Evolutionary conservation across 2,329 filamentous ascomycete species (phyloP).

Genomic region (Plectosphaerella plurivora): DNA sequence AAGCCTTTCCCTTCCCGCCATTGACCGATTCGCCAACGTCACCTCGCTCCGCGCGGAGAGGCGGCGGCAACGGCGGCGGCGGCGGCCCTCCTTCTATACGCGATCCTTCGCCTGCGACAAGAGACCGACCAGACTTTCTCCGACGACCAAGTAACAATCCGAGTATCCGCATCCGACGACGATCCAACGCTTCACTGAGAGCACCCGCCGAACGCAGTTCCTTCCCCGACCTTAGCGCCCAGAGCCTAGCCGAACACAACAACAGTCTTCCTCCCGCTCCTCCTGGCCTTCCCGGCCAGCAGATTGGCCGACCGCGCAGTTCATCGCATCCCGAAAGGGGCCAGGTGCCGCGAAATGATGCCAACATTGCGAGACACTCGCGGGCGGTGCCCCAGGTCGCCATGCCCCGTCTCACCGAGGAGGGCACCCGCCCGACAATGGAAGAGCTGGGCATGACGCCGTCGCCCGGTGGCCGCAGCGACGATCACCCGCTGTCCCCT

Average conservation of each 20-base stretch:
- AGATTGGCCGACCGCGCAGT: neutral
- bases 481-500: conserved; percentile 19
- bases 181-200: neutral
- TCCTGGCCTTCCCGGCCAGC: too few relatives aligned
- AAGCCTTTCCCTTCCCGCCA: neutral
- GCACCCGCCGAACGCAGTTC: neutral
- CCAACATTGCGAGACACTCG: conserved; percentile 16
- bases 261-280: too few relatives aligned
- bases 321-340: neutral
- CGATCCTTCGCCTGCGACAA: neutral
- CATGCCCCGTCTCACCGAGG: conserved; percentile 34
- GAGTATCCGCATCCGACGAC: neutral
- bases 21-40: neutral
- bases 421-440: conserved; percentile 28
- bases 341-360: neutral
- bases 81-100: neutral
- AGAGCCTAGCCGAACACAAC: too few relatives aligned
- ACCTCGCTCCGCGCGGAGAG: neutral
- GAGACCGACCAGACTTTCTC: neutral
- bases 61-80: too few relatives aligned
- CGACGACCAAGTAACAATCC: neutral
- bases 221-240: neutral
- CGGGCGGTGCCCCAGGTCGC: conserved; percentile 24
- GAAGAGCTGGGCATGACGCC: conserved; percentile 23
- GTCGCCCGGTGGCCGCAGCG: conserved; percentile 3